Percentiles rank a stretch among this genome's conserved stretches.
Conservation (phyloP, 176 grass and related monocot species). For the Tillandsia fasciculata region DNA sequence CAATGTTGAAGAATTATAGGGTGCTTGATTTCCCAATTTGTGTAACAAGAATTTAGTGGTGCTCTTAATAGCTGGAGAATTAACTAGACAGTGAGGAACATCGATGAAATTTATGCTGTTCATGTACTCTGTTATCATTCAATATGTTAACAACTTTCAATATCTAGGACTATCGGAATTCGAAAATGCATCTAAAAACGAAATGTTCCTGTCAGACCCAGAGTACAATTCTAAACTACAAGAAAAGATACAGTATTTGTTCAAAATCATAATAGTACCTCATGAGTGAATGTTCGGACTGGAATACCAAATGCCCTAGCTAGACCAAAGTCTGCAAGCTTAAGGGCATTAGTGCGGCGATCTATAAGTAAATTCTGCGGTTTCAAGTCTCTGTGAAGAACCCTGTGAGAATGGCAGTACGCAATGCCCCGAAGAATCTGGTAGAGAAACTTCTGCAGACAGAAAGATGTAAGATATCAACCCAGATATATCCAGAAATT, state of each 20-base stretch:
- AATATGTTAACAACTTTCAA: not conserved
- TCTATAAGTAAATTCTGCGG: constrained; percentile 96
- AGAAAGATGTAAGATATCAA: constrained; percentile 5
- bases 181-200: not conserved
- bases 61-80: not conserved
- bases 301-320: constrained; percentile 82
- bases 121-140: not conserved
- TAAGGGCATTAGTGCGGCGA: constrained; percentile 51
- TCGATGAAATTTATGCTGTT: not conserved
- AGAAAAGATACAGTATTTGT: not conserved
- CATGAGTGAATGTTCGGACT: constrained; percentile 76
- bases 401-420: constrained; percentile 83
- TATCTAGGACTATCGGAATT: not conserved
- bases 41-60: not conserved
- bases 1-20: not conserved
- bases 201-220: not conserved
- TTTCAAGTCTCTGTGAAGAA: constrained; percentile 88
- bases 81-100: not conserved
- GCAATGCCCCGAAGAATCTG: constrained; percentile 85
- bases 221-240: not conserved
- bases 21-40: not conserved
- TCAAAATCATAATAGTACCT: constrained; percentile 30
- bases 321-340: constrained; percentile 97
- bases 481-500: not conserved
- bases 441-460: constrained; percentile 50